These are phyloP conservation scores for Marasmius sp. DNA, from an alignment of 1,284 basidiomycete species.

Conservation along the genomic window DNA sequence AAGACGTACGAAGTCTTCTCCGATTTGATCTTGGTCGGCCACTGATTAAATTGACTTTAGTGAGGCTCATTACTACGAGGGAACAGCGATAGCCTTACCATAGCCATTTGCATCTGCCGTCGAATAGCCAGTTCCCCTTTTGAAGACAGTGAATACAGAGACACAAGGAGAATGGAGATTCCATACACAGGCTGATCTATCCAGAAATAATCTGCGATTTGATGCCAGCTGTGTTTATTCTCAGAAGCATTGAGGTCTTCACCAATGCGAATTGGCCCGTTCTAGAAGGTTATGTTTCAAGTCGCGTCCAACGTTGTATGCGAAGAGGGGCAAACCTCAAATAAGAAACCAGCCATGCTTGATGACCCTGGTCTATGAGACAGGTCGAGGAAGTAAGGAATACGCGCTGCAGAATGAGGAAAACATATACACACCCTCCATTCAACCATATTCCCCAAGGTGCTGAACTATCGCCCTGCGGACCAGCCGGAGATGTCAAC, in stretches of 20 bases:
- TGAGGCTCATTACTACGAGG: neutral
- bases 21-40: conserved; percentile 66
- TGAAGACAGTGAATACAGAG: conserved; percentile 5
- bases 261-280: conserved; percentile 63
- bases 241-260: conserved; percentile 45
- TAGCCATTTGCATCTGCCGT: conserved; percentile 64
- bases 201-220: conserved; percentile 67
- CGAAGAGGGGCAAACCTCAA: conserved; percentile 47
- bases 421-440: conserved; percentile 50
- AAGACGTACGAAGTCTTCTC: conserved; percentile 60
- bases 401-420: neutral
- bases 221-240: conserved; percentile 60
- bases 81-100: conserved; percentile 33
- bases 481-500: conserved; percentile 36
- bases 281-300: conserved; percentile 35
- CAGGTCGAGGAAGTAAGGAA: neutral
- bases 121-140: conserved; percentile 61
- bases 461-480: conserved; percentile 31
- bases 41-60: conserved; percentile 36
- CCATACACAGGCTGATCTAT: conserved; percentile 72
- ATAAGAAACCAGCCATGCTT: conserved; percentile 61
- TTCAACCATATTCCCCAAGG: conserved; percentile 80
- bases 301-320: neutral
- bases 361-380: conserved; percentile 63
- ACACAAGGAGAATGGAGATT: neutral